Conservation (phyloP, 2,329 filamentous ascomycete species). For the Cladosporium sp. region DNA sequence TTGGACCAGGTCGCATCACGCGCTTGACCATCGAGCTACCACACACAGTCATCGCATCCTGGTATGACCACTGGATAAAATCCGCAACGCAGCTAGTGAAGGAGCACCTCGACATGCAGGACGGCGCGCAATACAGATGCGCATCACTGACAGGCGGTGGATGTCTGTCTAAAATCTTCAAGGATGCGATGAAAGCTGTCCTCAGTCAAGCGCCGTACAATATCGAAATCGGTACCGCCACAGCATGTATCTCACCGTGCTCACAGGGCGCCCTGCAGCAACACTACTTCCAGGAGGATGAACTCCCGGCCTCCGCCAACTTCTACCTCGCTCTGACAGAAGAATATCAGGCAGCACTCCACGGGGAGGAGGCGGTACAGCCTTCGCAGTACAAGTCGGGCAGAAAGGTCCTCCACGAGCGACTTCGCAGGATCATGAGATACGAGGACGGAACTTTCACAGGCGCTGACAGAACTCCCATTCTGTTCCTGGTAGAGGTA, state of each 20-base stretch:
- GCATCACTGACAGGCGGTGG: background rate
- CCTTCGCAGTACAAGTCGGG: background rate
- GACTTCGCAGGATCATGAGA: background rate
- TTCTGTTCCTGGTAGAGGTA: background rate
- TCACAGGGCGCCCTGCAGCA: background rate
- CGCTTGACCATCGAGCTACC: background rate
- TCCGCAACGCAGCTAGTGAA: background rate
- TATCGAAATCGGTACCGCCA: background rate
- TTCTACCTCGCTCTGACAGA: background rate
- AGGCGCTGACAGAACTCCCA: background rate
- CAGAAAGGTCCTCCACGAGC: background rate
- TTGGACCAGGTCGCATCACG: background rate
- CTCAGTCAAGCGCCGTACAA: background rate
- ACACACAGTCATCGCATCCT: background rate
- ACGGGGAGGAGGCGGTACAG: background rate
- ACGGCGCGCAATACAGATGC: background rate
- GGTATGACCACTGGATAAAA: background rate
- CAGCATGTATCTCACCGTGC: background rate
- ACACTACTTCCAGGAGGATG: background rate
- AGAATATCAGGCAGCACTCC: background rate
- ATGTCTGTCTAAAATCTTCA: background rate
- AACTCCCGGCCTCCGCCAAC: background rate
- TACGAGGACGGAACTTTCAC: background rate
- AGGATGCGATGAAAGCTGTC: background rate
- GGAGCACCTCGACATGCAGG: background rate